Percentiles rank a stretch among this genome's conserved stretches.
Conservation (phyloP, 768 basidiomycete species). For the Termitomyces sp. region DNA sequence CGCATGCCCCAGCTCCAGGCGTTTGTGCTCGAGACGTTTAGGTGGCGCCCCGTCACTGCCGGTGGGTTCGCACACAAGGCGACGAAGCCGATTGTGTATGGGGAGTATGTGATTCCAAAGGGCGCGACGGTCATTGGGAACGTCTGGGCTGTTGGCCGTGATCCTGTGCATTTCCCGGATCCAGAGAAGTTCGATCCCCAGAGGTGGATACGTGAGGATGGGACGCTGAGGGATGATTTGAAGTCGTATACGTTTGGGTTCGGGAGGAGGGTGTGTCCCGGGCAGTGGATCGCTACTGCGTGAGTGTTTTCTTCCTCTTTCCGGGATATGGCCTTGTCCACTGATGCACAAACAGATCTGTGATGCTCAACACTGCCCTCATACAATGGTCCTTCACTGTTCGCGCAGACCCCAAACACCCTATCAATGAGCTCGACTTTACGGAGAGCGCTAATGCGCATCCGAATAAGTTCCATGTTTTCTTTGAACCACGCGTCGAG, state of each 20-base stretch:
- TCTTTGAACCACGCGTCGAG: constrained; percentile 45
- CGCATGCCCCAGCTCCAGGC: constrained; percentile 34
- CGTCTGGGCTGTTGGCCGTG: constrained; percentile 56
- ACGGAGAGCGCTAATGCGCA: constrained; percentile 60
- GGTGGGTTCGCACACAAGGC: constrained; percentile 62
- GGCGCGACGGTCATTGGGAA: constrained; percentile 57
- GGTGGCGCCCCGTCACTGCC: constrained; percentile 47
- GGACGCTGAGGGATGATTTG: constrained; percentile 44
- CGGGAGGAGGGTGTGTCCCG: constrained; percentile 62
- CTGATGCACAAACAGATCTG: constrained; percentile 15
- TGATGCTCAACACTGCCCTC: constrained; percentile 61
- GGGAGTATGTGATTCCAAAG: constrained; percentile 45
- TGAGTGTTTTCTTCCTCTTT: not conserved
- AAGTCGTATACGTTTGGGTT: constrained; percentile 53
- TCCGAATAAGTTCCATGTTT: constrained; percentile 54
- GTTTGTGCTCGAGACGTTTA: constrained; percentile 42
- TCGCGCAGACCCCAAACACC: constrained; percentile 38
- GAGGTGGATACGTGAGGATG: constrained; percentile 45
- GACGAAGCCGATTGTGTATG: constrained; percentile 57
- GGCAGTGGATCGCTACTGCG: constrained; percentile 52
- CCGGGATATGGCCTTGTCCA: too few species aligned
- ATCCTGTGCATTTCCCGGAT: constrained; percentile 51
- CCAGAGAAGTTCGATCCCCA: constrained; percentile 55
- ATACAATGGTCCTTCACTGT: constrained; percentile 63
- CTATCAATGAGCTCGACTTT: constrained; percentile 59